phyloP scores from a whole-genome alignment of 495 filamentous ascomycete species.

The Alectoria sarmentosa region DNA sequence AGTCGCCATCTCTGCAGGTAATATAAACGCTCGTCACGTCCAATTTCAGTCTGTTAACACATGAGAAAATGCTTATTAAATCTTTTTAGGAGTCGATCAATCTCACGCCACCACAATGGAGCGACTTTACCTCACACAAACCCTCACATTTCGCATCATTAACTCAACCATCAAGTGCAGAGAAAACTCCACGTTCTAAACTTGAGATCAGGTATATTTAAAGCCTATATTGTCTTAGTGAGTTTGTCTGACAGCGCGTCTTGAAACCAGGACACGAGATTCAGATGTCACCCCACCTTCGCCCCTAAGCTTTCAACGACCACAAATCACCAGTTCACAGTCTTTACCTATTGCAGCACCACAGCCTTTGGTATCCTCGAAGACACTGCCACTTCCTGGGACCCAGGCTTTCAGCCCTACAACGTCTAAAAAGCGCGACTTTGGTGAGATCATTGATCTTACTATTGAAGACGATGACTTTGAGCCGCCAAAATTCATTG shows the following conservation, averaged over 20 bases:
- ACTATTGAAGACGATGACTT: slow-evolving; percentile 13
- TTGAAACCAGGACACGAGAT: slow-evolving; percentile 1
- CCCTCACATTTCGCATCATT: background rate
- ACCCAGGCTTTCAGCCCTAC: background rate
- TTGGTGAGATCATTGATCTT: slow-evolving; percentile 10
- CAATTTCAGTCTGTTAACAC: no score
- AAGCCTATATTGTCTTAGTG: background rate
- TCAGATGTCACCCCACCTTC: background rate
- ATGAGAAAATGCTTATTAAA: background rate
- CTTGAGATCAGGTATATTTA: slow-evolving; percentile 1
- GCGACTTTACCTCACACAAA: background rate
- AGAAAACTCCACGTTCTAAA: background rate
- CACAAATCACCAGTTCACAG: background rate
- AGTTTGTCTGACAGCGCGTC: background rate
- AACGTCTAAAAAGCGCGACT: background rate
- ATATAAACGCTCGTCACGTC: background rate
- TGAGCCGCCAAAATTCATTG: background rate
- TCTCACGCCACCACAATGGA: background rate
- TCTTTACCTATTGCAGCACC: background rate
- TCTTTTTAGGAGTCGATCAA: background rate
- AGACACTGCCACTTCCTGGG: background rate
- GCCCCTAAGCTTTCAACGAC: background rate
- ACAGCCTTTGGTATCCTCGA: background rate
- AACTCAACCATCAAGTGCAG: background rate
- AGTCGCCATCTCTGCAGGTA: background rate